A percentile compares a stretch with the other conserved stretches of the same genome.
Evolutionary conservation across 2,329 filamentous ascomycete genomes (phyloP).

Genomic region (Aspergillus sp.): DNA sequence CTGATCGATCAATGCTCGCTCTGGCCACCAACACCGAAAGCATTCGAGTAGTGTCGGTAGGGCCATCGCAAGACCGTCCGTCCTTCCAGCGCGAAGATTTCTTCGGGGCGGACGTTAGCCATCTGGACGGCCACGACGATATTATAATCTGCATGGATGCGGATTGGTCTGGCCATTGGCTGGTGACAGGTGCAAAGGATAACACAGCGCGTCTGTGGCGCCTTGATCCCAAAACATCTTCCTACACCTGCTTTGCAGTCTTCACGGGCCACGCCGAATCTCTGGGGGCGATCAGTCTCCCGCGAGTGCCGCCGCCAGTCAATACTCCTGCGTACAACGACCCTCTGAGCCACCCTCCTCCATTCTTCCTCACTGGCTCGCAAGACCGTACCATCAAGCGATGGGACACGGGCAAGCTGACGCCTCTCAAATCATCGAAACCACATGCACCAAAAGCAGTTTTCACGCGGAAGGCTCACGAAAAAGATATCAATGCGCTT

Average conservation of each 20-base stretch:
- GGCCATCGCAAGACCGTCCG: conserved; percentile 20
- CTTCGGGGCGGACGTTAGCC: conserved; percentile 80
- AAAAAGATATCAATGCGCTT: conserved; percentile 97
- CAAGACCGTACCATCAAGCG: conserved; percentile 93
- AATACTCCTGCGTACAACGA: conserved; percentile 62
- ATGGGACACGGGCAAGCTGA: conserved; percentile 67
- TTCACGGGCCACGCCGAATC: conserved; percentile 94
- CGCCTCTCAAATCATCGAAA: conserved; percentile 36
- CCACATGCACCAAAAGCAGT: conserved; percentile 45
- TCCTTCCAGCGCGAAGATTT: conserved; percentile 43
- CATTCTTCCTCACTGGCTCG: conserved; percentile 81
- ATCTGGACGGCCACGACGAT: conserved; percentile 84
- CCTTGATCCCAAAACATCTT: conserved; percentile 64
- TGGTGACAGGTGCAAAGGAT: conserved; percentile 92
- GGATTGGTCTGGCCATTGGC: conserved; percentile 95
- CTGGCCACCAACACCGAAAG: conserved; percentile 94
- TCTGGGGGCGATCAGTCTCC: conserved; percentile 77
- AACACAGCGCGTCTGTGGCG: conserved; percentile 89
- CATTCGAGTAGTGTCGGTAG: conserved; percentile 72
- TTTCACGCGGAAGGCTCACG: conserved; percentile 90
- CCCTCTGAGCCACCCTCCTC: conserved; percentile 69
- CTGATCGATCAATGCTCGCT: conserved; percentile 71
- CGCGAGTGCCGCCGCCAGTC: conserved; percentile 57
- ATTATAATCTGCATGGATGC: conserved; percentile 91
- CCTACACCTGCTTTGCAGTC: conserved; percentile 68